Evolutionary conservation across 1,284 basidiomycete genomes (phyloP).

Genomic region (Leccinum pachyderme): DNA sequence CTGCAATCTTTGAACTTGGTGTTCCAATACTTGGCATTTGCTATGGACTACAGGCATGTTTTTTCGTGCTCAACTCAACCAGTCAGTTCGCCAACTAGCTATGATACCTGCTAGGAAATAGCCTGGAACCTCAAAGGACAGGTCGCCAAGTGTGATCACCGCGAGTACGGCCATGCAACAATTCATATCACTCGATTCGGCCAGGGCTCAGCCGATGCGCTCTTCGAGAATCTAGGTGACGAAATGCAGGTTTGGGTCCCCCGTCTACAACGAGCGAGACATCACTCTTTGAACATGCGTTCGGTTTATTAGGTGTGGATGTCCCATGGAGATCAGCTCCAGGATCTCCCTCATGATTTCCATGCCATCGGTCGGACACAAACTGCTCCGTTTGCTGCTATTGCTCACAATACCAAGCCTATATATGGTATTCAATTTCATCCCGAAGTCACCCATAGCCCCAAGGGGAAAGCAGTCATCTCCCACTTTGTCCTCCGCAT

Average conservation of each 20-base stretch:
- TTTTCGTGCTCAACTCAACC: neutral
- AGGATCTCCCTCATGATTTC: constrained; percentile 80
- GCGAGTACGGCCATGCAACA: constrained; percentile 94
- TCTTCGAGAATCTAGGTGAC: constrained; percentile 84
- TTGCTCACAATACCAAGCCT: constrained; percentile 88
- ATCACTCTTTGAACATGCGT: neutral
- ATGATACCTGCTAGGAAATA: constrained; percentile 62
- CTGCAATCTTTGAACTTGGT: constrained; percentile 88
- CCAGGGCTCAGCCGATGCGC: constrained; percentile 60
- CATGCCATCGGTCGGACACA: constrained; percentile 86
- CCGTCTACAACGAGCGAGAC: neutral
- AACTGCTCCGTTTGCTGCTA: constrained; percentile 90
- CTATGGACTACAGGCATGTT: constrained; percentile 89
- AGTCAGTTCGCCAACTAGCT: neutral
- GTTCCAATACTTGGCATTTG: constrained; percentile 97
- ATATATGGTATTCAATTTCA: constrained; percentile 99
- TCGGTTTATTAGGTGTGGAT: constrained; percentile 85
- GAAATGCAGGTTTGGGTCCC: constrained; percentile 68
- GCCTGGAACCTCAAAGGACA: constrained; percentile 87
- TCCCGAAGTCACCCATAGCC: constrained; percentile 96
- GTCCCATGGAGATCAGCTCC: constrained; percentile 98
- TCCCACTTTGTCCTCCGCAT: constrained; percentile 85
- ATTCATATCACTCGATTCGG: constrained; percentile 75
- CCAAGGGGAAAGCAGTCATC: constrained; percentile 89
- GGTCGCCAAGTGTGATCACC: constrained; percentile 86